phyloP scores from a whole-genome alignment of 148 eudicot genomes.

The Dianthus caryophyllus region DNA sequence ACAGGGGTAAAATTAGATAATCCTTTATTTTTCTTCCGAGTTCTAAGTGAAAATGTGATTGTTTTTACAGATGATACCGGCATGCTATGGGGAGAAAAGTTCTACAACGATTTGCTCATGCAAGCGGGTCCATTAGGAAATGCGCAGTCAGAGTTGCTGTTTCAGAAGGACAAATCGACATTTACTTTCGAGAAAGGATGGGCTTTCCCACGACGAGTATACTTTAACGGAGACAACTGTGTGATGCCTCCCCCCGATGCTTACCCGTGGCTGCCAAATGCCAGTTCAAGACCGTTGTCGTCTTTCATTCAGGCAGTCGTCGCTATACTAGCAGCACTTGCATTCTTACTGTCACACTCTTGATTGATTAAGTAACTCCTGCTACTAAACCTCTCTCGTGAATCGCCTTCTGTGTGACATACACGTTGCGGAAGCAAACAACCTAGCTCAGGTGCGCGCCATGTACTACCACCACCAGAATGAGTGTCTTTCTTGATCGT shows the following conservation, averaged over 20 bases:
- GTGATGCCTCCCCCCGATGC: constrained; percentile 71
- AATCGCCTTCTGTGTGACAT: background rate
- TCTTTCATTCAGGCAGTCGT: constrained; percentile 24
- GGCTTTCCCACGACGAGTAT: constrained; percentile 58
- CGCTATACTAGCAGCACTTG: constrained; percentile 22
- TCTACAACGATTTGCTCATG: constrained; percentile 49
- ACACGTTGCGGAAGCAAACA: constrained; percentile 9
- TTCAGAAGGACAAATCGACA: constrained; percentile 46
- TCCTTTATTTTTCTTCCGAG: background rate
- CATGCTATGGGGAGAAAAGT: constrained; percentile 55
- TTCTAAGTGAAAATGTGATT: constrained; percentile 10
- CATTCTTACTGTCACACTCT: constrained; percentile 25
- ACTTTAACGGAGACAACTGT: constrained; percentile 65
- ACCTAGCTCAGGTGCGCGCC: constrained; percentile 19
- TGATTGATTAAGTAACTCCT: constrained; percentile 11
- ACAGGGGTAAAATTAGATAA: no score
- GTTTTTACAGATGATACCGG: constrained; percentile 58
- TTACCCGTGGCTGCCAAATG: constrained; percentile 59
- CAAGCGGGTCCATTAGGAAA: constrained; percentile 59
- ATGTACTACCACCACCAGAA: constrained; percentile 14
- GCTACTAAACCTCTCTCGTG: constrained; percentile 5
- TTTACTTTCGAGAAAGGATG: constrained; percentile 65
- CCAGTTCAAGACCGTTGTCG: constrained; percentile 23
- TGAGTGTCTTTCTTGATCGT: constrained; percentile 15
- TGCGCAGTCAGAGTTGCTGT: constrained; percentile 55